Percentiles rank a stretch among this genome's conserved stretches.
These are phyloP conservation scores for Dissophora globulifera DNA, from an alignment of 192 early-diverging fungal genomes.

Conservation along the genomic window DNA sequence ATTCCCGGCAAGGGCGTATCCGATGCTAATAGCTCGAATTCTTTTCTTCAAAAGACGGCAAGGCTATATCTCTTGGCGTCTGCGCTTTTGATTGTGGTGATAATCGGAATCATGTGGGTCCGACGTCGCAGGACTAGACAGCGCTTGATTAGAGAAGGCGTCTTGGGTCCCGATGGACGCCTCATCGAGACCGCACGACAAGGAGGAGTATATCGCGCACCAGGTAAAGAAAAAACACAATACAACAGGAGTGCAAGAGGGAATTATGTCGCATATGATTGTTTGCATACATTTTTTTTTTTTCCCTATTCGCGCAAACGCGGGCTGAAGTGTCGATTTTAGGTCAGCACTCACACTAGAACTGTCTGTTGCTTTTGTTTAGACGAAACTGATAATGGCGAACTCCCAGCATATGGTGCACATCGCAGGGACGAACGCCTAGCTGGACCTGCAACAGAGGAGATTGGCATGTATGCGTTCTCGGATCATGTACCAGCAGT, in stretches of 20 bases:
- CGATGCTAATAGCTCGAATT: too few species aligned
- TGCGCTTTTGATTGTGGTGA: too few species aligned
- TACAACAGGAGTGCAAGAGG: conserved; percentile 1
- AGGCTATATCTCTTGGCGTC: too few species aligned
- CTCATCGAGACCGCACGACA: too few species aligned
- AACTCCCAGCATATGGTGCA: conserved; percentile 36
- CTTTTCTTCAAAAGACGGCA: too few species aligned
- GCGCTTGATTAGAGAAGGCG: too few species aligned
- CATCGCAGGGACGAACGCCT: conserved; percentile 41
- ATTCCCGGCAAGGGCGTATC: conserved; percentile 20
- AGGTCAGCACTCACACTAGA: too few species aligned
- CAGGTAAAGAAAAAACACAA: conserved; percentile 22
- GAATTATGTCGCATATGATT: too few species aligned
- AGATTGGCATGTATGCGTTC: conserved; percentile 48
- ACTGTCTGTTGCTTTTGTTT: neutral
- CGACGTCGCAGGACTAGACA: conserved; percentile 18
- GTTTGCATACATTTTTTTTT: conserved; percentile 2
- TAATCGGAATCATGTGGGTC: conserved; percentile 46
- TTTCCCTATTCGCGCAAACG: neutral
- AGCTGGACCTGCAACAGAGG: conserved; percentile 33
- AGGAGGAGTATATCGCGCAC: conserved; percentile 30
- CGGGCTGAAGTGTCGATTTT: too few species aligned
- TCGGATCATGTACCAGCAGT: too few species aligned
- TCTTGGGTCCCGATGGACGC: too few species aligned
- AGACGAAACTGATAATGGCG: conserved; percentile 40